Conservation (phyloP, 805 yeast species). For the Grigorovia transvaalensis region DNA sequence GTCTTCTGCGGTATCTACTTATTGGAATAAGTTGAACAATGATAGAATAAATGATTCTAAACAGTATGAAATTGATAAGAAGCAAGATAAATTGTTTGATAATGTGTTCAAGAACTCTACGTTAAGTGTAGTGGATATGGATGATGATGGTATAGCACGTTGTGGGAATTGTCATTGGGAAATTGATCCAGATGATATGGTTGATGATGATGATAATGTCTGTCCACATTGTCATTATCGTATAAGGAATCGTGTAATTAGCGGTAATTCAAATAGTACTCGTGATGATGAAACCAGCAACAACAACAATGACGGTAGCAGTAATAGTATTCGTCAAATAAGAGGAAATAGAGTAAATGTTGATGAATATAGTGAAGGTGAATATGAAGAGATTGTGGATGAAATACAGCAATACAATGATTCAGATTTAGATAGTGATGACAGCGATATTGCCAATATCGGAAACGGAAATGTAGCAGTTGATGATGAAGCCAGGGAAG, state of each 20-base stretch:
- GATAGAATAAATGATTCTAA: constrained; percentile 13
- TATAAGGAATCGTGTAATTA: constrained; percentile 26
- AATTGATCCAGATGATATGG: constrained; percentile 28
- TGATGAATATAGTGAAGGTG: constrained; percentile 23
- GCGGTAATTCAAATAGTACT: background rate
- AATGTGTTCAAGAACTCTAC: constrained; percentile 40
- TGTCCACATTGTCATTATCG: constrained; percentile 61
- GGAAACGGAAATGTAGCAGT: constrained; percentile 4
- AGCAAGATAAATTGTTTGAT: constrained; percentile 35
- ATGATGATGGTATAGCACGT: constrained; percentile 61
- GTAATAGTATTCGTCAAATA: background rate
- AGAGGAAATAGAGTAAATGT: constrained; percentile 1
- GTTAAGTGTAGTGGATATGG: constrained; percentile 47
- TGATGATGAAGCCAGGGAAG: constrained; percentile 9
- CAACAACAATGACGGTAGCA: background rate
- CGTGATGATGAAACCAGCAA: constrained; percentile 1
- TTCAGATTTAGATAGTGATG: constrained; percentile 5
- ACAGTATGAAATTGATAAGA: constrained; percentile 12
- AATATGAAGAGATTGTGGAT: constrained; percentile 8
- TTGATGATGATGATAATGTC: constrained; percentile 34
- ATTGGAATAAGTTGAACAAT: constrained; percentile 6
- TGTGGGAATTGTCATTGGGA: constrained; percentile 79
- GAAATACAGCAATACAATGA: constrained; percentile 6
- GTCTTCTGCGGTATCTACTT: no score
- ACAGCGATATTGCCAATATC: constrained; percentile 1